Evolutionary conservation across 352 stramenopile species (phyloP).

Genomic region (Globisporangium nunn): DNA sequence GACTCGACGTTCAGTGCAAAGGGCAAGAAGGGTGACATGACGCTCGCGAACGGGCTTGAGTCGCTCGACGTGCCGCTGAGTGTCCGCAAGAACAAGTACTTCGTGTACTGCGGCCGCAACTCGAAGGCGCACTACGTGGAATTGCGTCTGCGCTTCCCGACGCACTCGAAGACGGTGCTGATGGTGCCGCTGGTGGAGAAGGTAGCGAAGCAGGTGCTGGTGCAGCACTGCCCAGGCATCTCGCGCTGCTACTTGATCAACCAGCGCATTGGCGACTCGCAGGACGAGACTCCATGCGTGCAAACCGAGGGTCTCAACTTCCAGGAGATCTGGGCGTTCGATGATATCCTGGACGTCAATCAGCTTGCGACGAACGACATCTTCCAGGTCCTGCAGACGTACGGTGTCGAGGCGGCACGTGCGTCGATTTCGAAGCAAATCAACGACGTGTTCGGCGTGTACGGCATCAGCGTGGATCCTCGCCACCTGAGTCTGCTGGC

Average conservation of each 20-base stretch:
- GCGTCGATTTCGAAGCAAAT: conserved; percentile 98
- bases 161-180: conserved; percentile 83
- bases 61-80: conserved; percentile 63
- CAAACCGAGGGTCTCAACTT: conserved; percentile 98
- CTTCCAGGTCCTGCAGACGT: conserved; percentile 93
- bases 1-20: conserved; percentile 5
- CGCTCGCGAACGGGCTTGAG: conserved; percentile 46
- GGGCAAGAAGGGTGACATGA: conserved; percentile 25
- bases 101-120: conserved; percentile 75
- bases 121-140: conserved; percentile 79
- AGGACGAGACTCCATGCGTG: conserved; percentile 83
- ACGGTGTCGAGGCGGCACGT: conserved; percentile 97
- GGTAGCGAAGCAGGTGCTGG: conserved; percentile 77
- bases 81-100: conserved; percentile 85
- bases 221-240: conserved; percentile 85
- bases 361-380: conserved; percentile 98
- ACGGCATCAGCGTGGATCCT: conserved; percentile 98
- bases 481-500: conserved; percentile 97
- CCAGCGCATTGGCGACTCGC: conserved; percentile 64
- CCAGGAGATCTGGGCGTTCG: conserved; percentile 94
- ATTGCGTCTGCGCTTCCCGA: conserved; percentile 82
- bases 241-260: conserved; percentile 88
- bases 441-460: conserved; percentile 97
- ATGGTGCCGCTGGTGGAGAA: conserved; percentile 88
- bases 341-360: conserved; percentile 92